Conservation (phyloP, 495 filamentous ascomycete genomes). For the Gamarada debralockiae region DNA sequence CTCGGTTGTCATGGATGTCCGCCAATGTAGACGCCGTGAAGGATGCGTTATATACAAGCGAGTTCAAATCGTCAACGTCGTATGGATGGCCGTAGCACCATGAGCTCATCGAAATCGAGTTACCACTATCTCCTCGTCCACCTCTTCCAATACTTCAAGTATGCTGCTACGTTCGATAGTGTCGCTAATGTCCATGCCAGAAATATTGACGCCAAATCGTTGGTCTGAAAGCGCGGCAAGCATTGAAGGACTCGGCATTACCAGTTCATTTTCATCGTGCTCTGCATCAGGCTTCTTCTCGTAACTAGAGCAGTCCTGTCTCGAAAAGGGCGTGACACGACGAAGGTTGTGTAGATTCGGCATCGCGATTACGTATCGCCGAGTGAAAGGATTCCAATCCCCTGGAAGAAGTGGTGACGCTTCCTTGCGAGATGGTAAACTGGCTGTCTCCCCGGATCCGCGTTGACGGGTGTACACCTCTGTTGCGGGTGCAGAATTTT, state of each 20-base stretch:
- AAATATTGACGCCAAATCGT: neutral
- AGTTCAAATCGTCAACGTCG: neutral
- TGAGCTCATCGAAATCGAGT: neutral
- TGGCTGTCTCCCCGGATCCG: neutral
- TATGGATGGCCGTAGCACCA: neutral
- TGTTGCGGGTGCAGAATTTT: too few relatives aligned
- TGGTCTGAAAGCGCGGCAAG: too few relatives aligned
- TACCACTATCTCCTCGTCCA: neutral
- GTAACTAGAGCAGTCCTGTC: constrained; percentile 2
- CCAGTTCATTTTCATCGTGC: neutral
- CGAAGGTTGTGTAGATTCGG: neutral
- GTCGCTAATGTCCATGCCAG: neutral
- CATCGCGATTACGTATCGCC: constrained; percentile 4
- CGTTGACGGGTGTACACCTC: neutral
- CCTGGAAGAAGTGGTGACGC: neutral
- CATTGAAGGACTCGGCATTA: neutral
- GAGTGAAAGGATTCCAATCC: neutral
- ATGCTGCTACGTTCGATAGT: neutral
- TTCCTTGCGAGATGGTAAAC: constrained; percentile 11
- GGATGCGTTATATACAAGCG: neutral
- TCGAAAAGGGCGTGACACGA: constrained; percentile 6
- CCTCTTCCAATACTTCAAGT: neutral
- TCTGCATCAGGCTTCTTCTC: neutral
- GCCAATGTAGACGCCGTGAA: neutral
- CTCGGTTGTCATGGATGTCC: neutral